Conservation (phyloP, 2,329 filamentous ascomycete genomes). For the Cladosporium phlei region DNA sequence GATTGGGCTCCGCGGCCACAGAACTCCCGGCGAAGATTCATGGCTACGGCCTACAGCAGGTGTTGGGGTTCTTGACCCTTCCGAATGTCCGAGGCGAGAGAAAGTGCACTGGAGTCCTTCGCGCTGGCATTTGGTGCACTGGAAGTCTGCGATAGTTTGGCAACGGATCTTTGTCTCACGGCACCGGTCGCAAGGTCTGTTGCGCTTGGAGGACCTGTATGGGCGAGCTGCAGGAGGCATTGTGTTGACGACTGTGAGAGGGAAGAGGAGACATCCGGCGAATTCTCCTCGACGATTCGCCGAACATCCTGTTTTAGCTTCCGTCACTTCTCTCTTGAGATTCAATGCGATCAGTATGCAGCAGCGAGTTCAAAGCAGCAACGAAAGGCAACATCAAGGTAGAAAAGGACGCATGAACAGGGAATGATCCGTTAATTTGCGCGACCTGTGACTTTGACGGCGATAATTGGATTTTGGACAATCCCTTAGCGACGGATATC, state of each 20-base stretch:
- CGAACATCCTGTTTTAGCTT: too few species aligned
- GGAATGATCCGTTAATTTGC: too few species aligned
- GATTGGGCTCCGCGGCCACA: slow-evolving; percentile 4
- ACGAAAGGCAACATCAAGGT: too few species aligned
- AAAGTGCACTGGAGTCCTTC: slow-evolving; percentile 1
- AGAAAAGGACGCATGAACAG: too few species aligned
- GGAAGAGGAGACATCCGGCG: background rate
- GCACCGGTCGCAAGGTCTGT: slow-evolving; percentile 7
- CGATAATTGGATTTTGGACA: too few species aligned
- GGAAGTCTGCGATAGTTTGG: background rate
- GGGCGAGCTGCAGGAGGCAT: slow-evolving; percentile 5
- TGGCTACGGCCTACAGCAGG: background rate
- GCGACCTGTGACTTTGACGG: too few species aligned
- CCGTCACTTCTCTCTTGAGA: too few species aligned
- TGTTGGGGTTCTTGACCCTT: slow-evolving; percentile 1
- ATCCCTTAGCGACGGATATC: too few species aligned
- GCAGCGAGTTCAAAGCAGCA: too few species aligned
- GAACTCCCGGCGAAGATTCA: background rate
- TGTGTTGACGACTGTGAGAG: background rate
- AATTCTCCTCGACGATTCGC: background rate
- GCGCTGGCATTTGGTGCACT: slow-evolving; percentile 5
- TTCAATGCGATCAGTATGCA: too few species aligned
- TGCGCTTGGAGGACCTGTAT: slow-evolving; percentile 7
- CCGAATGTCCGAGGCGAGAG: background rate
- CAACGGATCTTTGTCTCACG: slow-evolving; percentile 4